These are phyloP conservation scores for Boletellus ananiceps DNA, from an alignment of 768 basidiomycete species.

Conservation along the genomic window DNA sequence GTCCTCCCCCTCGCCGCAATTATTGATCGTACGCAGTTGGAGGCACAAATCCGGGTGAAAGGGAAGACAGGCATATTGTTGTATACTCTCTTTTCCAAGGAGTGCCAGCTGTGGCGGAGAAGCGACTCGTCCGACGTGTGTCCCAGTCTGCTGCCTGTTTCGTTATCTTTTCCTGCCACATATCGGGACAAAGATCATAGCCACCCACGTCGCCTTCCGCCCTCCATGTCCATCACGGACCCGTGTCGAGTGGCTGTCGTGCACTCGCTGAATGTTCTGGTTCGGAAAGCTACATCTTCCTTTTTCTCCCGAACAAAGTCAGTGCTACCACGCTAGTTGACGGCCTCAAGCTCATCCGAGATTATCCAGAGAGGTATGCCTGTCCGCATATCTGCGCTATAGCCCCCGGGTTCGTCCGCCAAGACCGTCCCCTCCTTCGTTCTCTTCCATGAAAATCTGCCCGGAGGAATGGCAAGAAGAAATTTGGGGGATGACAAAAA, in stretches of 20 bases:
- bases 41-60: constrained; percentile 22
- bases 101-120: constrained; percentile 22
- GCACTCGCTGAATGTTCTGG: constrained; percentile 23
- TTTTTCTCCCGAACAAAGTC: constrained; percentile 24
- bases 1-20: background rate
- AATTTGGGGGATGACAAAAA: constrained; percentile 26
- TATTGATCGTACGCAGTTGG: constrained; percentile 16
- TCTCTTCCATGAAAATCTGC: constrained; percentile 22
- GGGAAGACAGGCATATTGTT: constrained; percentile 3
- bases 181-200: constrained; percentile 22
- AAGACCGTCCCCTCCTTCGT: constrained; percentile 23
- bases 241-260: constrained; percentile 25
- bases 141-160: constrained; percentile 29
- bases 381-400: constrained; percentile 25
- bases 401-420: constrained; percentile 31
- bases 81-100: constrained; percentile 23
- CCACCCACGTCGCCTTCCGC: constrained; percentile 25
- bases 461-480: constrained; percentile 35
- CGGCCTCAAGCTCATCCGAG: constrained; percentile 1
- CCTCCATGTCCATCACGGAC: constrained; percentile 25
- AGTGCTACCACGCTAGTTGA: constrained; percentile 5
- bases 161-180: constrained; percentile 25
- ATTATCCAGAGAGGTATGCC: constrained; percentile 16
- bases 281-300: constrained; percentile 15
- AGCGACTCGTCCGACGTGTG: constrained; percentile 13